Base-by-base conservation (phyloP, 208 protist species). In the Zelonia costaricensis region DNA sequence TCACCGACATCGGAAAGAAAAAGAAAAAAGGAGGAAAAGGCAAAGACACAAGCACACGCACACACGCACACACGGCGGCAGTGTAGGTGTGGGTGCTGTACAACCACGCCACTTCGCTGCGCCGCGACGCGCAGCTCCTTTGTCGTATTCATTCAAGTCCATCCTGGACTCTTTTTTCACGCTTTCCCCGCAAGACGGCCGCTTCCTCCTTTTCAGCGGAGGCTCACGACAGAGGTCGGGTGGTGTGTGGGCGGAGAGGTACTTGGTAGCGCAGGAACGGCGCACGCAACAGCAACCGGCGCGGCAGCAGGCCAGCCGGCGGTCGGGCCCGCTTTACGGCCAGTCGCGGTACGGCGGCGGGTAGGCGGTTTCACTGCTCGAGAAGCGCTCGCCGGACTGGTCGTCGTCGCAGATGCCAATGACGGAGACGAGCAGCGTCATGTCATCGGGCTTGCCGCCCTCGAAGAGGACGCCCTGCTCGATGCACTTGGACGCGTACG, bases 391-490 rank as follows among this genome's bases (percentile, higher is more conserved):
- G 8, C 78, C 74, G 9, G 71, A 62, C 6, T 62, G 27, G 25
- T 43, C 69, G 46, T 83, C 79, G 48, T 76, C 74, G 35, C 78
- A 73, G 35, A 78, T 63, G 31, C 74, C 82, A n/a, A 92, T 75
- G 6, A 92, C 57, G 28, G 82, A 79, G 3, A 71, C 53, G 0
- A 92, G 54, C 54, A 88, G 58, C 39, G 85, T 88, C 67, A 92
- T 92, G 62, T 92, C 85, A 39, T 92, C 85, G 10, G 74, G 82
- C 55, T 88, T 92, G 13, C 85, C 85, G n/a, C 85, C 85, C 40
- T 88, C 79, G 63, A 80, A 92, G 16, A 83, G 71, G 9, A 70
- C 78, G 3, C 85, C 85, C 2, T 71, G 47, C 39, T 84, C 85
- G 15, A 92, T 81, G 46, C 76, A 83, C 52, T 84, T 80, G 22